Percentiles rank a stretch among this genome's conserved stretches.
Conservation (phyloP, 176 grass and related monocot genomes). For the Cymbopogon citratus region DNA sequence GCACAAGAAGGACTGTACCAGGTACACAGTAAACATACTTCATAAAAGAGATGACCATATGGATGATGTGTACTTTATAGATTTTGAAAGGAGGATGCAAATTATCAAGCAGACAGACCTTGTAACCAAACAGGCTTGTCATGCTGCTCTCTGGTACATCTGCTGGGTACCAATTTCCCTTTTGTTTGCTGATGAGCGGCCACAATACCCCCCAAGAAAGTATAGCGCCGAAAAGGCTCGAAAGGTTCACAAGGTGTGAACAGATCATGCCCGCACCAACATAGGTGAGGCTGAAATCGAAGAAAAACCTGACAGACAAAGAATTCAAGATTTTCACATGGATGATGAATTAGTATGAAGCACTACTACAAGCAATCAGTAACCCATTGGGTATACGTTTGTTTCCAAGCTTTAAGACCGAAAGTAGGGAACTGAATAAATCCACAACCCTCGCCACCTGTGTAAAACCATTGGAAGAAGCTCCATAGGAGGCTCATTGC, state of each 20-base stretch:
- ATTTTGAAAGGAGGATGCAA: not conserved
- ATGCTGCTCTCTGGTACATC: conserved; percentile 62
- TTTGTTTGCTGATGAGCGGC: conserved; percentile 75
- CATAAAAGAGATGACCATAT: not conserved
- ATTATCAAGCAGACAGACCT: conserved; percentile 55
- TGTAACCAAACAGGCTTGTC: conserved; percentile 87
- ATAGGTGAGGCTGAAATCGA: conserved; percentile 88
- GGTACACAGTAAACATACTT: not conserved
- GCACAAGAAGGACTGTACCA: conserved; percentile 66
- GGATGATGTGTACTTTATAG: not conserved
- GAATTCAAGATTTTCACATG: not conserved
- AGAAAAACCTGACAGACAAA: conserved; percentile 56
- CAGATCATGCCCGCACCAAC: conserved; percentile 93
- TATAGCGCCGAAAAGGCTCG: conserved; percentile 60
- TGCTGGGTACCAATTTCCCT: conserved; percentile 75
- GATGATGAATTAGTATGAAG: conserved; percentile 1
- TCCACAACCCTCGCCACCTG: conserved; percentile 69
- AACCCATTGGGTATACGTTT: conserved; percentile 48
- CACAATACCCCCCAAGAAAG: conserved; percentile 86
- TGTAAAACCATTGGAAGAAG: conserved; percentile 93
- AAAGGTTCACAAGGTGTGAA: conserved; percentile 84
- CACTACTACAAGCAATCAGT: not conserved
- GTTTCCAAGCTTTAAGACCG: conserved; percentile 82
- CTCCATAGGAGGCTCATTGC: conserved; percentile 72
- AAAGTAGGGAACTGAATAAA: conserved; percentile 92